Evolutionary conservation across 352 stramenopile genomes (phyloP), one percentile per base, ranked within the genome.

Genomic region (Phytophthora capsici): DNA sequence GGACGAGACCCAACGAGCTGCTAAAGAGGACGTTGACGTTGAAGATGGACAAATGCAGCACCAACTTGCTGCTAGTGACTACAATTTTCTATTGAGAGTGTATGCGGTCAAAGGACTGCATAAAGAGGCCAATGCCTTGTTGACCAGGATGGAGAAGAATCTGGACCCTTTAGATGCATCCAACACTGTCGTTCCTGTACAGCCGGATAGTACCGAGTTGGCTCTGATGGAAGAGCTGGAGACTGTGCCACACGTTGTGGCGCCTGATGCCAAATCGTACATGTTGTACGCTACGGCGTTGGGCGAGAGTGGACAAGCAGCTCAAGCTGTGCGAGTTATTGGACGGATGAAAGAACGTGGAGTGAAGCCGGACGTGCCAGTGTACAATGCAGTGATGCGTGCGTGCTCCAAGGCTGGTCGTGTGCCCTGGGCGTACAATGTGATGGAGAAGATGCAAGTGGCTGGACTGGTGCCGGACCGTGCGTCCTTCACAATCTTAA

Each of bases 381-480:
- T 77, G 62, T 93, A 94, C 63, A 94, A 92, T 53, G 79, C 84
- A n/a, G 82, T 93, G 13, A 94, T 94, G 86, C 83, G 88, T 40
- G 84, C 85, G n/a, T 94, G 86, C 51, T 78, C 84, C 25, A 91
- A 90, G 62, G 76, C 80, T 4, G 59, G 67, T 28, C 73, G 75
- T 23, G 67, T 91, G 56, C 63, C 84, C 30, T 94, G 86, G 86
- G 69, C 86, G 6, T 94, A 94, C 77, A 94, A 93, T 60, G 82
- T 94, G 34, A 81, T 94, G 70, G 86, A 94, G 62, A 90, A 90
- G 62, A 91, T 94, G 82, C 86, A 94, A 66, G 79, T 91, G 10
- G 81, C 83, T 0, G 86, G 86, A 8, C 48, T 91, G 36, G 77
- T 78, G 57, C 86, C 86, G 0, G 81, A 89, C 65, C 60, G 72